These are phyloP conservation scores for Phialocephala sp. DNA, from an alignment of 2,329 filamentous ascomycete species.

Conservation along the genomic window DNA sequence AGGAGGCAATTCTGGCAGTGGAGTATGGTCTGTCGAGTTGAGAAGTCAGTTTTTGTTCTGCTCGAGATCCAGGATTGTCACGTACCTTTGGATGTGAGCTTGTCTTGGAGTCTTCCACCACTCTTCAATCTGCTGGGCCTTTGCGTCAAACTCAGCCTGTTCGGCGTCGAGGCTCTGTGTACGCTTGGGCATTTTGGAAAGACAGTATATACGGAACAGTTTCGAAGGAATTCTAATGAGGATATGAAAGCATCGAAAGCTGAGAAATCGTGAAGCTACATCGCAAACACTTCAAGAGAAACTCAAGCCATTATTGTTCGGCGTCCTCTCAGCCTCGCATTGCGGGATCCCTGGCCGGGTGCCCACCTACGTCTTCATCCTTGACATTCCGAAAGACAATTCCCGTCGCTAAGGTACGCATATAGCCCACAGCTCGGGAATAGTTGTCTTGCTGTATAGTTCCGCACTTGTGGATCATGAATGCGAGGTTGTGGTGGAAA, in stretches of 20 bases:
- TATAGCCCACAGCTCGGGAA: not conserved
- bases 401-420: not conserved
- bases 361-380: not conserved
- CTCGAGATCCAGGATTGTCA: slow-evolving; percentile 10
- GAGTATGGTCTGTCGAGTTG: slow-evolving; percentile 41
- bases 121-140: slow-evolving; percentile 45
- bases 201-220: not conserved
- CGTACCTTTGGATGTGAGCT: slow-evolving; percentile 38
- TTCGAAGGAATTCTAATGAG: not conserved
- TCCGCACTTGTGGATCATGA: not conserved
- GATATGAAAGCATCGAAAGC: not conserved
- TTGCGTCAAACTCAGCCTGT: slow-evolving; percentile 43
- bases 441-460: not conserved
- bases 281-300: not conserved
- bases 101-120: slow-evolving; percentile 43
- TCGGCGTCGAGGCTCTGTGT: slow-evolving; percentile 36
- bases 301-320: not conserved
- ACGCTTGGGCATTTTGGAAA: slow-evolving; percentile 28
- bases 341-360: not conserved
- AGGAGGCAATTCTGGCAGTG: slow-evolving; percentile 44
- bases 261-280: not conserved
- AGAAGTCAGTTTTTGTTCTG: slow-evolving; percentile 12
- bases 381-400: not conserved
- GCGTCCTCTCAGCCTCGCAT: slow-evolving; percentile 10
- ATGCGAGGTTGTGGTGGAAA: not conserved